A percentile compares a stretch with the other conserved stretches of the same genome.
These are phyloP conservation scores for Entoloma clypeatum DNA, from an alignment of 1,284 basidiomycete genomes.

Conservation along the genomic window DNA sequence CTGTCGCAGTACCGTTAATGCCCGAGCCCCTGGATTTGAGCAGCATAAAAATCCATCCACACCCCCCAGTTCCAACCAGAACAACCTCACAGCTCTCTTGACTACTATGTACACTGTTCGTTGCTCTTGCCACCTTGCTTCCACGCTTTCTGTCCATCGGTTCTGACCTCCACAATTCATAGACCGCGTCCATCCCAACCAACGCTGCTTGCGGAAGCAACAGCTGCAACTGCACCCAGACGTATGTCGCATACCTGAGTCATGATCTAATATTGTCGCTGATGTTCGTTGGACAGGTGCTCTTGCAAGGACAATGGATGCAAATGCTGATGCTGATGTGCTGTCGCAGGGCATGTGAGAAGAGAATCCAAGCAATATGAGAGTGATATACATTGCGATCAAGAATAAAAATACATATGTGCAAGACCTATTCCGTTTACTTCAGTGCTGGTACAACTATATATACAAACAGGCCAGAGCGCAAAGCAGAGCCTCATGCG, in stretches of 20 bases:
- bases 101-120: conserved; percentile 13
- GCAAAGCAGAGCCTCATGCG: too few species aligned
- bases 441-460: too few species aligned
- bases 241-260: conserved; percentile 18
- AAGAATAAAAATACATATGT: too few species aligned
- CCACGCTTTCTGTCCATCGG: too few species aligned
- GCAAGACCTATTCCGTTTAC: too few species aligned
- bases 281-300: conserved; percentile 21
- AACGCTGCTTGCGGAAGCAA: conserved; percentile 27
- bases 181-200: conserved; percentile 20
- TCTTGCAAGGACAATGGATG: conserved; percentile 13
- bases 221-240: conserved; percentile 24
- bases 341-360: conserved; percentile 6
- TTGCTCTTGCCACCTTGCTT: not conserved
- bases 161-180: not conserved
- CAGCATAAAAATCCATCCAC: too few species aligned
- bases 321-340: conserved; percentile 18
- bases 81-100: not conserved
- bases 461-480: too few species aligned
- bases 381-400: too few species aligned
- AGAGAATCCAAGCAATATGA: too few species aligned
- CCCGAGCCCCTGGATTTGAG: too few species aligned
- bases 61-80: too few species aligned
- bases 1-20: too few species aligned
- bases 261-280: conserved; percentile 10